Evolutionary conservation across 2,329 filamentous ascomycete genomes (phyloP).

Genomic region (Aspergillus viridinutans): DNA sequence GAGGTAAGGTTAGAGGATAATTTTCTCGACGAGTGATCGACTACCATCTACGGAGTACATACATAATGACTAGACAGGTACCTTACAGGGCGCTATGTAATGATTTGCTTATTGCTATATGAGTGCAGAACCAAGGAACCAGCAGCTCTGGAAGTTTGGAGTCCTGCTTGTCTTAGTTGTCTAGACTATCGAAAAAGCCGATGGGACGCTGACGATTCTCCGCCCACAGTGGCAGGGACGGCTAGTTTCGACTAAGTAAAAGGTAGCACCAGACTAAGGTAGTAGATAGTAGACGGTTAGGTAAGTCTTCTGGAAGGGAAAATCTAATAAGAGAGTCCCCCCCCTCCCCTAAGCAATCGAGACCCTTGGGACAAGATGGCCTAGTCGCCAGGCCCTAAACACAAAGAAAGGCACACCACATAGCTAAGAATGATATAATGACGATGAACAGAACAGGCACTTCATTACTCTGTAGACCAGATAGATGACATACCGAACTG

Average conservation of each 20-base stretch:
- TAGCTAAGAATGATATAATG: too few species aligned
- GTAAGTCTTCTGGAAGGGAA: too few species aligned
- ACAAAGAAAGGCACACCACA: not conserved
- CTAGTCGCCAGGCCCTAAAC: not conserved
- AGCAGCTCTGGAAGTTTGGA: not conserved
- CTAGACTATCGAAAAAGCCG: slow-evolving; percentile 9
- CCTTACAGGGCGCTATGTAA: not conserved
- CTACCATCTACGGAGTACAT: not conserved
- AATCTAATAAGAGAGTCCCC: not conserved
- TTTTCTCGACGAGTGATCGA: too few species aligned
- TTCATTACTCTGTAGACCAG: not conserved
- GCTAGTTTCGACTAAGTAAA: not conserved
- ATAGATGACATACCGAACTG: not conserved
- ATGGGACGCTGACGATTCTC: not conserved
- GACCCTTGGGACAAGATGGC: not conserved
- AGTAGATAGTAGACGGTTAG: too few species aligned
- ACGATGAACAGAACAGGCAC: too few species aligned
- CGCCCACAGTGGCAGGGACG: too few species aligned
- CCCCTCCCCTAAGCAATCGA: not conserved
- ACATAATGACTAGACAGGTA: not conserved
- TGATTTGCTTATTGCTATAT: not conserved
- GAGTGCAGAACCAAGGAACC: slow-evolving; percentile 16
- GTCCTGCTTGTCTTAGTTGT: not conserved
- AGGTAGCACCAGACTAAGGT: too few species aligned
- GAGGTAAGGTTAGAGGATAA: too few species aligned